Base-by-base conservation (phyloP, 1,139 yeast species). In the Hemisphaericaspora xylanilytica region DNA sequence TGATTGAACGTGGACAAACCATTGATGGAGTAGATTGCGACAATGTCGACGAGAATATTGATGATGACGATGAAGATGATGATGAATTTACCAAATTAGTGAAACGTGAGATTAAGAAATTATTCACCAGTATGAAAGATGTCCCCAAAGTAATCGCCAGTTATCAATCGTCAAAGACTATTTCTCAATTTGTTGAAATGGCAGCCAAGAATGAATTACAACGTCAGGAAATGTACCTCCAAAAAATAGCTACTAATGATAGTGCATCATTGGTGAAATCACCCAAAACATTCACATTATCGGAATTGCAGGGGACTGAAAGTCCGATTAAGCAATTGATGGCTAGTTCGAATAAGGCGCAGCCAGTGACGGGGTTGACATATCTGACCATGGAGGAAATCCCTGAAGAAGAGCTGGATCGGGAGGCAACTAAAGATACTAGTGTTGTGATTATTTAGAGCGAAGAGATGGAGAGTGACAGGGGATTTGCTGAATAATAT, bases 211-310 rank as follows among this genome's bases (percentile, higher is more conserved):
- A 42, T 26, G 33, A 36, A 8, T 46, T 50, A 15, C 50, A 52
- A 9, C 43, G 44, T 33, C 54, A 53, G 25, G 32, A 35, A 17
- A 38, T 32, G 28, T 38, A 32, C 22, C 41, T 31, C 18, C 34
- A 39, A 14, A 33, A 31, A 4, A 8, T 9, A 9, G 10, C 21
- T 5, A 25, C 30, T 17, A 32, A 4, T 15, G 12, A 9, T 15
- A 28, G 14, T 28, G 18, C 9, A 9, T 35, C 29, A 4, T 52
- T 68, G 39, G 74, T 69, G 3, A 70, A 70, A 44, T 66, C 73
- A 2, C 76, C 76, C 16, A 70, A 70, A 50, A 68, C 71, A 0
- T 70, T 61, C 46, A 60, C 73, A 15, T 58, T 70, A 40, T 56
- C 73, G 58, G 68, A 42, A 52, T 67, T 34, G 59, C 60, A 37